phyloP scores from a whole-genome alignment of 2,329 filamentous ascomycete species.

The Thelonectria discophora region DNA sequence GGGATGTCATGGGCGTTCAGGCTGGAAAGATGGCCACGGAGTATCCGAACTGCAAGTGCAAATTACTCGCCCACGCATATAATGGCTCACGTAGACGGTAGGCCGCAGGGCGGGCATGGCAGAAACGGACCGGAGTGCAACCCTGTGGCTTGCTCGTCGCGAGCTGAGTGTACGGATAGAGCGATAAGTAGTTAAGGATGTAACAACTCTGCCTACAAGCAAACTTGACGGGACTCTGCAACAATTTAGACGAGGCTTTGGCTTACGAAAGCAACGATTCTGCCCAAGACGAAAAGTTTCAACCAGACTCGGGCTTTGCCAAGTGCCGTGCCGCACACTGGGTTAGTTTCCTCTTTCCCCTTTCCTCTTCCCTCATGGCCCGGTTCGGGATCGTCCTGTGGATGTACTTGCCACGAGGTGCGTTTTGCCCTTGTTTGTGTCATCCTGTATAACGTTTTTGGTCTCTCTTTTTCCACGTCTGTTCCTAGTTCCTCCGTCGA shows the following conservation, averaged over 20 bases:
- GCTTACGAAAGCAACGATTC: no score
- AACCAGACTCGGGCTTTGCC: background rate
- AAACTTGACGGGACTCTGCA: no score
- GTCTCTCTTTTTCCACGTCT: background rate
- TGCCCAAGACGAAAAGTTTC: no score
- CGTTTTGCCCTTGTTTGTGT: background rate
- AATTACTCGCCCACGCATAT: constrained; percentile 9
- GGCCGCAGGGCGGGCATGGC: background rate
- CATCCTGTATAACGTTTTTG: background rate
- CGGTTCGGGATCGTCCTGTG: background rate
- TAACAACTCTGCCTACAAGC: no score
- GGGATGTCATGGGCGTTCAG: constrained; percentile 41
- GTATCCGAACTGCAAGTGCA: background rate
- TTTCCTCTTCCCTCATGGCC: constrained; percentile 20
- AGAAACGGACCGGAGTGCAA: background rate
- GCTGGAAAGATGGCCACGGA: constrained; percentile 40
- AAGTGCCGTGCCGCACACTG: background rate
- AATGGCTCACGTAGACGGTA: background rate
- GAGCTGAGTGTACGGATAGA: background rate
- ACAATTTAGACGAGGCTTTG: no score
- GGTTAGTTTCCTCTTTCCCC: constrained; percentile 9
- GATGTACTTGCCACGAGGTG: background rate
- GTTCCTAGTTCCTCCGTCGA: background rate
- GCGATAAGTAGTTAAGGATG: no score
- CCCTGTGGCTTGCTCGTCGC: background rate